These are phyloP conservation scores for Moniliophthora roreri DNA, from an alignment of 1,284 basidiomycete species.

Conservation along the genomic window DNA sequence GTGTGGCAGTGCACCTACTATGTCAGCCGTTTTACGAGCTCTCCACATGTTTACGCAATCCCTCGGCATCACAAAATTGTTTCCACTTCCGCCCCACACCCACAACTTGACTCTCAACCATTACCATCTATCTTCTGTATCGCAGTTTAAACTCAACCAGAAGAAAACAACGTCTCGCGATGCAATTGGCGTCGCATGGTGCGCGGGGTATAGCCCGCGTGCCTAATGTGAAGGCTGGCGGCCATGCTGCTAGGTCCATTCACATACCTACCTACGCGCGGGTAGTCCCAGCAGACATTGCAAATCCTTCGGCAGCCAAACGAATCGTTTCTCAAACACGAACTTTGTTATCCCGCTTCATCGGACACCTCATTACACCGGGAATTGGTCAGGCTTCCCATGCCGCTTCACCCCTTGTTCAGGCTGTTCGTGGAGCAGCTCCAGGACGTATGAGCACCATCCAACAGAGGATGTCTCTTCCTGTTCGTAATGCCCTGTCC, in stretches of 20 bases:
- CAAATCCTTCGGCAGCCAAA: constrained; percentile 35
- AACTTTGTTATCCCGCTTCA: constrained; percentile 52
- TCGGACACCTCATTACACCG: constrained; percentile 58
- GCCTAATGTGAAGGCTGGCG: constrained; percentile 18
- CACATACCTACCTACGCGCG: constrained; percentile 37
- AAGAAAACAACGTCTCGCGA: constrained; percentile 24
- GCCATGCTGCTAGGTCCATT: constrained; percentile 32
- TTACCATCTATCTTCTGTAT: background rate
- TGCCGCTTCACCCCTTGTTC: constrained; percentile 26
- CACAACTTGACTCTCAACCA: background rate
- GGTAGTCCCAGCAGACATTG: constrained; percentile 26
- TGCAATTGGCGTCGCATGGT: constrained; percentile 59
- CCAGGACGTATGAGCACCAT: constrained; percentile 35
- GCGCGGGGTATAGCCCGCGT: constrained; percentile 37
- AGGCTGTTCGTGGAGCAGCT: constrained; percentile 40
- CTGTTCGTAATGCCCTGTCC: constrained; percentile 48
- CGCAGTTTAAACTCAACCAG: background rate
- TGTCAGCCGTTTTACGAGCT: too few species aligned
- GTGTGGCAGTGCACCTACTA: too few species aligned
- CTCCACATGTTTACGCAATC: too few species aligned
- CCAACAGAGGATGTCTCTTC: constrained; percentile 51
- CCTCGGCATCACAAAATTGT: background rate
- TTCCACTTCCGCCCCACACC: background rate
- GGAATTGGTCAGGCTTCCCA: constrained; percentile 40
- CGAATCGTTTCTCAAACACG: constrained; percentile 53